These are phyloP conservation scores for Candida orba DNA, from an alignment of 805 yeast genomes.

Conservation along the genomic window DNA sequence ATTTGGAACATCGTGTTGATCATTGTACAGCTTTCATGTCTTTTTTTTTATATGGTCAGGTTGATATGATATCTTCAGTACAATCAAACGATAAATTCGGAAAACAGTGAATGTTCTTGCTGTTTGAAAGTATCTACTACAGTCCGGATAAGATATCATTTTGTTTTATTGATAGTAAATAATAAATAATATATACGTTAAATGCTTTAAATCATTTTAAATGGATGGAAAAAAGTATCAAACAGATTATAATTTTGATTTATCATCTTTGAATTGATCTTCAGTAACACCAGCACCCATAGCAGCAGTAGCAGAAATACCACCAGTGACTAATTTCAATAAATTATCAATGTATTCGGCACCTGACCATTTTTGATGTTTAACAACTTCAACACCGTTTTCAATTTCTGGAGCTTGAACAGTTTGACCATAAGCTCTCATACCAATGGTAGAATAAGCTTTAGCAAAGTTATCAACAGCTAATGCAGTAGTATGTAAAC, in stretches of 20 bases:
- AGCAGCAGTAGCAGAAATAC: conserved; percentile 92
- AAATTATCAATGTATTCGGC: conserved; percentile 93
- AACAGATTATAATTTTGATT: conserved; percentile 5
- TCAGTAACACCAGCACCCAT: conserved; percentile 99
- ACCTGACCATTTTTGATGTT: conserved; percentile 99
- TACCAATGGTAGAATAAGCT: conserved; percentile 73
- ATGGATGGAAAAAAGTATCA: background rate
- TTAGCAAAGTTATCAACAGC: conserved; percentile 81
- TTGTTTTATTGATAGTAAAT: too few species aligned
- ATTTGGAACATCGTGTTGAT: too few species aligned
- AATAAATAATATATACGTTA: too few species aligned
- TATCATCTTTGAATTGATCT: conserved; percentile 68
- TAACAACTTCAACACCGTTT: conserved; percentile 86
- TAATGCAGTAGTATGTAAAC: conserved; percentile 91
- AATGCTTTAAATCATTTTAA: background rate
- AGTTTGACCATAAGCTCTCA: conserved; percentile 90
- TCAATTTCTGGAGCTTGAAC: conserved; percentile 87
- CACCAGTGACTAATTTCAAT: conserved; percentile 87
- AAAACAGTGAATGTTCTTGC: too few species aligned
- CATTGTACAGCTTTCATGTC: too few species aligned
- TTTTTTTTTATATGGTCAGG: too few species aligned
- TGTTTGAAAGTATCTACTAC: too few species aligned
- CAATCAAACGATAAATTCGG: too few species aligned
- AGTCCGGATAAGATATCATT: too few species aligned
- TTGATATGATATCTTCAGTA: too few species aligned